Conservation (phyloP, 306 rosid species). For the Mucuna pruriens region DNA sequence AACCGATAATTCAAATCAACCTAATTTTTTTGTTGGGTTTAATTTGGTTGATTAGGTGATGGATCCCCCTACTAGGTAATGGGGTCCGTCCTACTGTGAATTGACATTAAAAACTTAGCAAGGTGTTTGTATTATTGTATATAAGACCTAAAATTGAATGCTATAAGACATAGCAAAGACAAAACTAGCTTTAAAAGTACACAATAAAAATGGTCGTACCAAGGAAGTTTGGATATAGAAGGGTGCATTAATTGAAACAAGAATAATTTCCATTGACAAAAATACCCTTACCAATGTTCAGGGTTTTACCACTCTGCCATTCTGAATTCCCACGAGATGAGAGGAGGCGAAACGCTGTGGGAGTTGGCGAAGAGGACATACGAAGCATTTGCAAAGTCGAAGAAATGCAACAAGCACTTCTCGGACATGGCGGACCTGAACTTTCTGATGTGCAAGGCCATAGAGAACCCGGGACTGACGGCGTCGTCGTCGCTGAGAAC, state of each 20-base stretch:
- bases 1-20: no score
- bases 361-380: conserved; percentile 55
- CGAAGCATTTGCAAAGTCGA: conserved; percentile 47
- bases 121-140: neutral
- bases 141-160: neutral
- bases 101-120: neutral
- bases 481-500: conserved; percentile 60
- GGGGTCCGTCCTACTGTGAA: no score
- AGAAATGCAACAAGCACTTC: conserved; percentile 55
- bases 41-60: no score
- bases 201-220: neutral
- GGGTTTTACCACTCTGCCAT: conserved; percentile 78
- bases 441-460: conserved; percentile 62
- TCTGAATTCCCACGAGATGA: conserved; percentile 56
- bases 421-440: conserved; percentile 68
- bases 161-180: neutral
- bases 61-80: no score
- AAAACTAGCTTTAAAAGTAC: neutral
- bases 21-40: no score
- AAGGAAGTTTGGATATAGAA: no score
- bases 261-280: neutral
- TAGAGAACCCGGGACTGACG: conserved; percentile 63
- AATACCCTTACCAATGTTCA: neutral
- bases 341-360: conserved; percentile 68
- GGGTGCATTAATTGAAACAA: neutral